Conservation (phyloP, 73 alveolate genomes). For the Tetrahymena borealis region DNA sequence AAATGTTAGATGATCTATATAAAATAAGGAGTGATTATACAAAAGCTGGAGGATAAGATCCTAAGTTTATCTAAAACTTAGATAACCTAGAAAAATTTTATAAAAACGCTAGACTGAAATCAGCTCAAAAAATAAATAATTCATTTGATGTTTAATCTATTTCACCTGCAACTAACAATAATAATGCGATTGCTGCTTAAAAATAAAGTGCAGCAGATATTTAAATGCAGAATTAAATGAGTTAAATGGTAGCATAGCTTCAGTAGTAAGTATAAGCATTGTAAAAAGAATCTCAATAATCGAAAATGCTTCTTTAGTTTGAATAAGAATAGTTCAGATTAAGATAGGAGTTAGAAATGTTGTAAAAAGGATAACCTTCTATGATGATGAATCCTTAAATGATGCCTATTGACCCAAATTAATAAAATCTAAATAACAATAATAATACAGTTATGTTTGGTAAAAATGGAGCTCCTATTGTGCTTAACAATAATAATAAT, state of each 20-base stretch:
- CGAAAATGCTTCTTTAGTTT: background rate
- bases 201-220: background rate
- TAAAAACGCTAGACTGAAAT: constrained; percentile 6
- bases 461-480: background rate
- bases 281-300: background rate
- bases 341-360: background rate
- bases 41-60: constrained; percentile 45
- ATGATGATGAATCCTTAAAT: background rate
- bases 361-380: background rate
- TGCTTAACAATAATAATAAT: background rate
- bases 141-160: background rate
- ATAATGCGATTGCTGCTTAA: background rate
- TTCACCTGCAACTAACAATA: background rate
- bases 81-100: constrained; percentile 30
- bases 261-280: background rate
- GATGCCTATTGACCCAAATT: background rate
- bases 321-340: background rate
- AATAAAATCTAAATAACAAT: background rate
- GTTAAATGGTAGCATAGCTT: background rate
- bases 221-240: background rate
- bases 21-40: constrained; percentile 17
- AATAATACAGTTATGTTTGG: background rate
- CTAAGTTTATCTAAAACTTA: constrained; percentile 10
- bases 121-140: background rate
- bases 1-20: constrained; percentile 16